phyloP scores from a whole-genome alignment of 2,329 filamentous ascomycete genomes.

The Cercospora berteroae region DNA sequence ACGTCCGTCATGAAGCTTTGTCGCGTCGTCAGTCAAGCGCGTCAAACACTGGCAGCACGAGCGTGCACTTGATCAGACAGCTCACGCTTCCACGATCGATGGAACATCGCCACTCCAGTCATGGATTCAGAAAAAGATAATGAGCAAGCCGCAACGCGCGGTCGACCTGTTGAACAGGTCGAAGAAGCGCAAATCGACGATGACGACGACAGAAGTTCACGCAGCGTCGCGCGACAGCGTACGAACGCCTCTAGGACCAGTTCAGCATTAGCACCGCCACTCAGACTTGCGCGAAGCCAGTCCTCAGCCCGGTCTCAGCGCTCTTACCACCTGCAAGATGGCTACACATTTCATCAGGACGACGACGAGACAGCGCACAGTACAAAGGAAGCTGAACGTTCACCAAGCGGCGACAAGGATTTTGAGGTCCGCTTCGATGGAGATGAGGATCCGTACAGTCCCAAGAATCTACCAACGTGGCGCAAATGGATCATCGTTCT shows the following conservation, averaged over 20 bases:
- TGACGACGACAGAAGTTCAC: slow-evolving; percentile 8
- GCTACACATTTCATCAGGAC: slow-evolving; percentile 27
- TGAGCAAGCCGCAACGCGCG: not conserved
- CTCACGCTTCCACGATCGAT: not conserved
- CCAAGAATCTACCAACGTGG: slow-evolving; percentile 63
- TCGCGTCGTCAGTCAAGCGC: not conserved
- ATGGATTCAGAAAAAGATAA: slow-evolving; percentile 1
- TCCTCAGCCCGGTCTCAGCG: slow-evolving; percentile 33
- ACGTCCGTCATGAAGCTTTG: not conserved
- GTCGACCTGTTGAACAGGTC: not conserved
- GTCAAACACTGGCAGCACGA: not conserved
- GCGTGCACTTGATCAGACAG: not conserved
- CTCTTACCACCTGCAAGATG: slow-evolving; percentile 33
- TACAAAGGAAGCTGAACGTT: not conserved
- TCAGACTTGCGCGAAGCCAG: slow-evolving; percentile 25
- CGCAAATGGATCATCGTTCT: slow-evolving; percentile 77
- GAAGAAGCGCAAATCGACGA: slow-evolving; percentile 1
- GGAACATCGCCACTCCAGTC: not conserved
- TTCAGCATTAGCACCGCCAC: not conserved
- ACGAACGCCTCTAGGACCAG: not conserved
- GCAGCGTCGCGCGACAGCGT: slow-evolving; percentile 5
- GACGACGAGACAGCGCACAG: slow-evolving; percentile 4
- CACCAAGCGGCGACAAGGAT: slow-evolving; percentile 38
- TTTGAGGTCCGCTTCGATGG: slow-evolving; percentile 76
- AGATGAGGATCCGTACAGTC: slow-evolving; percentile 70